phyloP scores from a whole-genome alignment of 352 stramenopile genomes.

The Phytophthora ramorum region DNA sequence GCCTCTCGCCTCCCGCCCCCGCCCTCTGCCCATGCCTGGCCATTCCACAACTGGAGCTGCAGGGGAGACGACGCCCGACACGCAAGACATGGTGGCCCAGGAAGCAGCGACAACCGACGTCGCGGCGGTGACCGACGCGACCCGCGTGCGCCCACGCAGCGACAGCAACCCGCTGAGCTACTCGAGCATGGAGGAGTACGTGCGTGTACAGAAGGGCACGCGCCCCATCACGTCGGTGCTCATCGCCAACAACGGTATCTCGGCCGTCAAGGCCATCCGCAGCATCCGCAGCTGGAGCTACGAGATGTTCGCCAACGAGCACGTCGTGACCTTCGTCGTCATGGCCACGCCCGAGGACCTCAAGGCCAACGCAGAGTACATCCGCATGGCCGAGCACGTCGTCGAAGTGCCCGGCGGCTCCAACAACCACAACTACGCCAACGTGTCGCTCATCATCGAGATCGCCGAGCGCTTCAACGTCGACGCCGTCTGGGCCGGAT shows the following conservation, averaged over 20 bases:
- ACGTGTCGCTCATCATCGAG: constrained; percentile 99
- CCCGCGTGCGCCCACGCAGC: constrained; percentile 42
- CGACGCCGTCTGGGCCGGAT: constrained; percentile 98
- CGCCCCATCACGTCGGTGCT: constrained; percentile 97
- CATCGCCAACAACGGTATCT: constrained; percentile 99
- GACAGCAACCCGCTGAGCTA: constrained; percentile 84
- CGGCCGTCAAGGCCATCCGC: constrained; percentile 99
- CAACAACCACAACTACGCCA: constrained; percentile 99
- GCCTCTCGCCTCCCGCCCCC: constrained; percentile 1
- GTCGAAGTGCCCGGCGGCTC: constrained; percentile 99
- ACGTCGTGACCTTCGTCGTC: constrained; percentile 97
- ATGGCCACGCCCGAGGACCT: constrained; percentile 99
- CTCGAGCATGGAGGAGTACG: constrained; percentile 92
- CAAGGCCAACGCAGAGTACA: constrained; percentile 99
- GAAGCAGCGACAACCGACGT: constrained; percentile 21
- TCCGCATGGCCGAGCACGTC: constrained; percentile 99
- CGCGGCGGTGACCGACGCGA: background rate
- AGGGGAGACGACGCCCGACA: constrained; percentile 33
- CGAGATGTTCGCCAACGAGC: constrained; percentile 97
- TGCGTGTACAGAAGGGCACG: constrained; percentile 89
- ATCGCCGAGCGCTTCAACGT: constrained; percentile 96
- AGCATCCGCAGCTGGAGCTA: constrained; percentile 99
- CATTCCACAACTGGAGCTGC: constrained; percentile 54
- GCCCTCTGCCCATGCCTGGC: constrained; percentile 20
- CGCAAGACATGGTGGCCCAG: constrained; percentile 45